Percentiles rank a stretch among this genome's conserved stretches.
Conservation (phyloP, 352 stramenopile genomes). For the Pelagophyceae sp. region DNA sequence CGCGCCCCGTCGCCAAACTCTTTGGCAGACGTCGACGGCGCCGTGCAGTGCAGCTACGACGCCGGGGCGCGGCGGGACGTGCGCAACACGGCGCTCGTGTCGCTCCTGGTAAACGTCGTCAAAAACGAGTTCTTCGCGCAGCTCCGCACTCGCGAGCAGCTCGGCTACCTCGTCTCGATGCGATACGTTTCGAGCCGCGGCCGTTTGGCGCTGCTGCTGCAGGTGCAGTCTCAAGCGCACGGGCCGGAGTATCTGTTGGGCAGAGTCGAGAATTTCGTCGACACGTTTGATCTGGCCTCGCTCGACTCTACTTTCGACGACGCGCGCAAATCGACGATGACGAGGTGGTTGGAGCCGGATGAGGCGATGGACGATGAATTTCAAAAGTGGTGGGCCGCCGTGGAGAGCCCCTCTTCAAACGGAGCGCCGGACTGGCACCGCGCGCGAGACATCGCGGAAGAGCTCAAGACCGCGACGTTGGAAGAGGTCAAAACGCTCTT, state of each 20-base stretch:
- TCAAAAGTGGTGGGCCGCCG: not conserved
- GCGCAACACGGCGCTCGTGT: not conserved
- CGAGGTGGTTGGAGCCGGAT: not conserved
- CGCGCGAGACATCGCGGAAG: not conserved
- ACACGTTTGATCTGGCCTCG: not conserved
- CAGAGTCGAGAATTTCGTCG: not conserved
- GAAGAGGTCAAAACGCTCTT: not conserved
- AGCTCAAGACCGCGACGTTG: not conserved
- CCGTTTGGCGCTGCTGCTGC: not conserved
- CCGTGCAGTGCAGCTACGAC: not conserved
- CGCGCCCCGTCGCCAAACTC: not conserved
- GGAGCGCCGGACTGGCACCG: not conserved
- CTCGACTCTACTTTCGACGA: not conserved
- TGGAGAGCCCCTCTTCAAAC: not conserved
- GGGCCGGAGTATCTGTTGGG: not conserved
- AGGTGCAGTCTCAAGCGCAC: not conserved
- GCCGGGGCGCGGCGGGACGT: not conserved
- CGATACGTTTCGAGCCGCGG: not conserved
- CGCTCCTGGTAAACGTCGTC: not conserved
- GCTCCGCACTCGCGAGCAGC: slow-evolving; percentile 11
- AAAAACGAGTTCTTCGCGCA: not conserved
- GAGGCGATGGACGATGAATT: not conserved
- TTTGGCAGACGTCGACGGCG: not conserved
- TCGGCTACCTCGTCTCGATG: slow-evolving; percentile 16
- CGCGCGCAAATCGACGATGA: not conserved